phyloP scores from a whole-genome alignment of 331 rosid species.

The Quercus phellos region DNA sequence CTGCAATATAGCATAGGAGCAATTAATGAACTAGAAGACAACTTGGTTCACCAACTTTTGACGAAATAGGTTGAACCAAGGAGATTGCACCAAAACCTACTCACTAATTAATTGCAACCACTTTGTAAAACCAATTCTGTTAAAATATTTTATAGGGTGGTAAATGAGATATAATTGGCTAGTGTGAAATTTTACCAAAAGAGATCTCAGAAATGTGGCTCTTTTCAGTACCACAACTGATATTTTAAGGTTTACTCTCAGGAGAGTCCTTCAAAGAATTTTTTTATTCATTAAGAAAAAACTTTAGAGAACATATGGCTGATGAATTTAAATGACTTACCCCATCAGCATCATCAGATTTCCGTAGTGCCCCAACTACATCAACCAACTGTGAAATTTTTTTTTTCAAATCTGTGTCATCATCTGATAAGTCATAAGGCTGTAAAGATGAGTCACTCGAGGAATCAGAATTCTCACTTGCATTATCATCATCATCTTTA shows the following conservation, averaged over 20 bases:
- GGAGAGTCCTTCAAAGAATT: background rate
- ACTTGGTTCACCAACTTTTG: background rate
- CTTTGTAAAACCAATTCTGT: background rate
- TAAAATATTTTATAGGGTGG: background rate
- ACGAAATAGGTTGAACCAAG: slow-evolving; percentile 6
- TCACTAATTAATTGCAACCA: slow-evolving; percentile 7
- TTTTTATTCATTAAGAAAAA: too few species aligned
- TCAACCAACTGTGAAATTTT: slow-evolving; percentile 74
- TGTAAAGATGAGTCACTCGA: slow-evolving; percentile 71
- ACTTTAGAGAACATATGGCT: background rate
- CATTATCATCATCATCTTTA: slow-evolving; percentile 48
- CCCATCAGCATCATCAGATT: slow-evolving; percentile 86
- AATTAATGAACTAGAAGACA: slow-evolving; percentile 9
- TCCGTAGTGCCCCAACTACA: slow-evolving; percentile 78
- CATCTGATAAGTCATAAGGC: slow-evolving; percentile 87
- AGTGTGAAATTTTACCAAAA: background rate
- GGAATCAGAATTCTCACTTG: slow-evolving; percentile 65
- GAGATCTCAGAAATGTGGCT: slow-evolving; percentile 17
- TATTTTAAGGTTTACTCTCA: background rate
- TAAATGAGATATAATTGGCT: background rate
- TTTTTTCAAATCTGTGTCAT: slow-evolving; percentile 80
- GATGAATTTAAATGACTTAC: slow-evolving; percentile 45
- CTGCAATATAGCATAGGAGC: slow-evolving; percentile 34
- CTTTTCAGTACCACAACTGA: slow-evolving; percentile 11
- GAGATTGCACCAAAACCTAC: background rate